Evolutionary conservation across 176 grass and related monocot genomes (phyloP), one percentile per base, ranked within the genome.

Genomic region (Saccharum officinarum): DNA sequence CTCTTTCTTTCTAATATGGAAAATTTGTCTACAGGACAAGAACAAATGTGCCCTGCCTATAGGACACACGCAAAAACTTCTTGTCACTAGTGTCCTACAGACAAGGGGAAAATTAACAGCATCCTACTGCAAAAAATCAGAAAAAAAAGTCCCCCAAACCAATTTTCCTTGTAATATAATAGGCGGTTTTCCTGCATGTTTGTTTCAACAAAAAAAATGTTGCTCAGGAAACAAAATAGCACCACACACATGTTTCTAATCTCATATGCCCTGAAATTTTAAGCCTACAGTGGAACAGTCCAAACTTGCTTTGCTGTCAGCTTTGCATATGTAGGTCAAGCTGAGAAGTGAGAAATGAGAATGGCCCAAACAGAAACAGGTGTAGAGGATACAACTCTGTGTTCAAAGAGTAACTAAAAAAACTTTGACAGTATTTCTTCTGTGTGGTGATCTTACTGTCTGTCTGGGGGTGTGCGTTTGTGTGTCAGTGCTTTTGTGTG

Each of bases 341-440:
- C 20, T 59, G 36, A 69, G 36, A 34, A 62, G 52, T 71, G 26
- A 6, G 41, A 12, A 59, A 36, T 18, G 13, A 57, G 23, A 55
- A 74, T 49, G 9, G 16, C 15, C 64, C 11, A n/a, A 31, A 33
- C 33, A 33, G 33, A 33, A 33, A n/a, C 7, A 18, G 13, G 23
- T 47, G 39, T 3, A 77, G 37, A 47, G 37, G 3, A 59, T 17
- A 14, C 13, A 62, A 18, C 26, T 7, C 26, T 15, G 15, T 28
- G 39, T 85, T 38, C 22, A 62, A 33, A 81, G 44, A 81, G 46
- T 33, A 89, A 18, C 2, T n/a, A 22, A 14, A 36, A 67, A 67
- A 14, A 0, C 20, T 34, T 52, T 26, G 52, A 54, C 2, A 7
- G 12, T 25, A 22, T 60, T 88, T 47, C 62, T 62, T 49, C 36